Evolutionary conservation across 306 rosid species (phyloP), one percentile per base, ranked within the genome.

Genomic region (Erythrophleum fordii): DNA sequence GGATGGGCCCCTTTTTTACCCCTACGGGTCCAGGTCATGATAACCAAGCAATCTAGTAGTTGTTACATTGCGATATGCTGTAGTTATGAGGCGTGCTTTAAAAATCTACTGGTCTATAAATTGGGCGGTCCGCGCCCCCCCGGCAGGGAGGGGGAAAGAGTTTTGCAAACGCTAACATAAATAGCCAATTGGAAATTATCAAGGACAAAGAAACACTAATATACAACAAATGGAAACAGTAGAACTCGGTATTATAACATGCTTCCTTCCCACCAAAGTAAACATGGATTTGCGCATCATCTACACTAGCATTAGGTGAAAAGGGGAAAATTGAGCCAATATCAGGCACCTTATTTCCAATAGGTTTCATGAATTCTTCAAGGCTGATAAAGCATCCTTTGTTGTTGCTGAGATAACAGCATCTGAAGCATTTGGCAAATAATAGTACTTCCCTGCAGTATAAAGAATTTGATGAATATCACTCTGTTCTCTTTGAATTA

Each of bases 401-500:
- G 99, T 95, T 53, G 99, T 76, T 60, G 92, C 89, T 28, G 98
- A 95, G 83, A 95, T 92, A 20, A 95, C 93, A 18, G 97, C 88
- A 77, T 95, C 99, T 3, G 99, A 95, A 22, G 99, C 98, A 78
- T 95, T 93, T 53, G 99, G 99, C 88, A 95, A 87, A 89, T 95
- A 95, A 83, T 95, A 93, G 73, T 95, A 95, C 83, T 91, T 95
- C 81, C 98, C 99, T 95, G 97, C 85, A 88, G 25, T 64, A 42
- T 22, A 34, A 69, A 67, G 35, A 45, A 71, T 8, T 37, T 66
- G 11, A 74, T 81, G 23, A 88, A 82, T 39, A 26, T 61, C 34
- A 69, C 44, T 75, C 46, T 71, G 73, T 72, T 44, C 56, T 62
- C 70, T 46, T 58, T 56, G 53, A 65, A 31, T 16, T 52, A 74